Evolutionary conservation across 495 filamentous ascomycete genomes (phyloP).

Genomic region (Tetracladium setigerum): DNA sequence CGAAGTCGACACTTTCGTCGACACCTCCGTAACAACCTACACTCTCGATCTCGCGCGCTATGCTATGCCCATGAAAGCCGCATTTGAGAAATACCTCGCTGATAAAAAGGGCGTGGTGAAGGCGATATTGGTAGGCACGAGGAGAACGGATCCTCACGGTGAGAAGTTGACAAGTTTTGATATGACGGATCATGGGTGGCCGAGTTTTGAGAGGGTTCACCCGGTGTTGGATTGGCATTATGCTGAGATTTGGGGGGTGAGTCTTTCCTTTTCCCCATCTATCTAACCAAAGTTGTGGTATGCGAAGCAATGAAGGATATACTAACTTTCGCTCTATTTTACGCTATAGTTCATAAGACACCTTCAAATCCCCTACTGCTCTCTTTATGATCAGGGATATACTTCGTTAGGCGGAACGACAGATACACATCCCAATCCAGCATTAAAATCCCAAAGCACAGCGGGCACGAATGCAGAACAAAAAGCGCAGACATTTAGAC

Average conservation of each 20-base stretch:
- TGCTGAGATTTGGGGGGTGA: slow-evolving; percentile 82
- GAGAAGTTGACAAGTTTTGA: slow-evolving; percentile 70
- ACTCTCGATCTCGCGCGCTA: slow-evolving; percentile 72
- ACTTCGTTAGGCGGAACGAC: slow-evolving; percentile 82
- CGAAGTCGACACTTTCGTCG: slow-evolving; percentile 80
- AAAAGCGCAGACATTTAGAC: slow-evolving; percentile 47
- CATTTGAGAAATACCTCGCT: slow-evolving; percentile 69
- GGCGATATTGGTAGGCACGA: slow-evolving; percentile 88
- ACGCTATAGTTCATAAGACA: slow-evolving; percentile 80
- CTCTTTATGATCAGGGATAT: slow-evolving; percentile 72
- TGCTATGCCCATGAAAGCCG: slow-evolving; percentile 66
- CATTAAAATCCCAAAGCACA: slow-evolving; percentile 33
- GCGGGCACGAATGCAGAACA: slow-evolving; percentile 25
- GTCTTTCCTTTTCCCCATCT: slow-evolving; percentile 23
- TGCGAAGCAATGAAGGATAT: not conserved
- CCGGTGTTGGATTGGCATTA: slow-evolving; percentile 98
- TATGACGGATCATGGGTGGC: slow-evolving; percentile 84
- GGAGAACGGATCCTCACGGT: slow-evolving; percentile 89
- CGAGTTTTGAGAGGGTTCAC: slow-evolving; percentile 84
- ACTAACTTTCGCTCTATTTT: no score
- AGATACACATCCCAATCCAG: slow-evolving; percentile 87
- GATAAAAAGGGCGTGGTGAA: slow-evolving; percentile 49
- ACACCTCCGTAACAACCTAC: slow-evolving; percentile 52
- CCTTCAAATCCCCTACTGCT: slow-evolving; percentile 71
- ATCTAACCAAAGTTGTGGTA: not conserved